Conservation (phyloP, 2,329 filamentous ascomycete species). For the Lachnellula cervina region DNA sequence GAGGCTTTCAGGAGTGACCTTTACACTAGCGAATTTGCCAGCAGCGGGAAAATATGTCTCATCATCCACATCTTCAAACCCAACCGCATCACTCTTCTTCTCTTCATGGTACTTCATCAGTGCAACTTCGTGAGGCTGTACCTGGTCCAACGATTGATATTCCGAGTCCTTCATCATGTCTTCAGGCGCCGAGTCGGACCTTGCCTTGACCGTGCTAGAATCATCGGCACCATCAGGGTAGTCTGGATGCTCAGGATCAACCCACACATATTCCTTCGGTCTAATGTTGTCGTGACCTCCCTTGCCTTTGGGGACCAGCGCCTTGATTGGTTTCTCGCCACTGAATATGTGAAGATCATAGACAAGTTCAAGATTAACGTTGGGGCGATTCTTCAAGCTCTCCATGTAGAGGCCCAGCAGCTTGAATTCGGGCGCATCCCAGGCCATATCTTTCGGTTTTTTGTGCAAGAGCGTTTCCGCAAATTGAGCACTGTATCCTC, state of each 20-base stretch:
- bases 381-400: background rate
- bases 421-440: background rate
- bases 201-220: background rate
- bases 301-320: background rate
- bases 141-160: background rate
- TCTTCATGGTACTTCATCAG: background rate
- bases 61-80: background rate
- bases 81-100: background rate
- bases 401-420: background rate
- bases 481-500: background rate
- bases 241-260: background rate
- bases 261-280: background rate
- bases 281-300: background rate
- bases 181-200: background rate
- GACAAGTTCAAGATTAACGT: background rate
- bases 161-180: background rate
- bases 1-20: background rate
- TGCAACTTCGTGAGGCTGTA: background rate
- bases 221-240: background rate
- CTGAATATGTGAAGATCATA: background rate
- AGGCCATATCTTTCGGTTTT: background rate
- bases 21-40: background rate
- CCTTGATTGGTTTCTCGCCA: background rate
- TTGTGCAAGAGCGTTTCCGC: background rate
- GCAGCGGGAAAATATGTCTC: background rate